Evolutionary conservation across 116 monocot genomes (phyloP).

Genomic region (Posidonia oceanica): DNA sequence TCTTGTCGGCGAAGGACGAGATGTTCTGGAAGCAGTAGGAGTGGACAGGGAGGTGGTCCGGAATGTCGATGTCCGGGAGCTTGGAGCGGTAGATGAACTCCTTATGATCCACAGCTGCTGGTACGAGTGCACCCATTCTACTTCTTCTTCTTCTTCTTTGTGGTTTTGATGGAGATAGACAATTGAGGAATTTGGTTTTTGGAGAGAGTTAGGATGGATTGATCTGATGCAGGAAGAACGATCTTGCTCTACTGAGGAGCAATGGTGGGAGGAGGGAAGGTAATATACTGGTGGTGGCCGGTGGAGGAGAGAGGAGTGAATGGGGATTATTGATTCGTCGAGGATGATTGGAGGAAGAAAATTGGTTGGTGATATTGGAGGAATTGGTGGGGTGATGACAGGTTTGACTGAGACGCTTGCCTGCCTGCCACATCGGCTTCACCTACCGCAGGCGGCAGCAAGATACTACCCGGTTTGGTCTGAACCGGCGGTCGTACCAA

Average conservation of each 20-base stretch:
- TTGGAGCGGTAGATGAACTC: conserved; percentile 52
- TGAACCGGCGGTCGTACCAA: conserved; percentile 4
- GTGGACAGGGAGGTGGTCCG: conserved; percentile 36
- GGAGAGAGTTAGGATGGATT: not conserved
- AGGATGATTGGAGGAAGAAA: not conserved
- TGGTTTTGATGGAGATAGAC: not conserved
- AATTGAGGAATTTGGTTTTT: not conserved
- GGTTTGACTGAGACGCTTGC: not conserved
- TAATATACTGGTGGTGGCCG: conserved; percentile 2
- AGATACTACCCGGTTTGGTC: not conserved
- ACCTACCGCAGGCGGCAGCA: not conserved
- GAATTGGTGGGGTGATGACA: not conserved
- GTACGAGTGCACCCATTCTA: not conserved
- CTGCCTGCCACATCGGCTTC: not conserved
- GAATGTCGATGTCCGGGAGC: conserved; percentile 50
- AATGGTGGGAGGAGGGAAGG: not conserved
- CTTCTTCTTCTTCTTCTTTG: not conserved
- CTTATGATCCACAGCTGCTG: not conserved
- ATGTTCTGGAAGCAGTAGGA: conserved; percentile 38
- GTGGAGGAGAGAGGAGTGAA: not conserved
- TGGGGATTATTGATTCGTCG: not conserved
- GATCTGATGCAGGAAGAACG: too few relatives aligned
- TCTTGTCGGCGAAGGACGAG: conserved; percentile 6
- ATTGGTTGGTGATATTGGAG: not conserved
- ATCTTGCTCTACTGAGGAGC: not conserved